Conservation (phyloP, 202 grass and related monocot species). For the Carex sylvatica region DNA sequence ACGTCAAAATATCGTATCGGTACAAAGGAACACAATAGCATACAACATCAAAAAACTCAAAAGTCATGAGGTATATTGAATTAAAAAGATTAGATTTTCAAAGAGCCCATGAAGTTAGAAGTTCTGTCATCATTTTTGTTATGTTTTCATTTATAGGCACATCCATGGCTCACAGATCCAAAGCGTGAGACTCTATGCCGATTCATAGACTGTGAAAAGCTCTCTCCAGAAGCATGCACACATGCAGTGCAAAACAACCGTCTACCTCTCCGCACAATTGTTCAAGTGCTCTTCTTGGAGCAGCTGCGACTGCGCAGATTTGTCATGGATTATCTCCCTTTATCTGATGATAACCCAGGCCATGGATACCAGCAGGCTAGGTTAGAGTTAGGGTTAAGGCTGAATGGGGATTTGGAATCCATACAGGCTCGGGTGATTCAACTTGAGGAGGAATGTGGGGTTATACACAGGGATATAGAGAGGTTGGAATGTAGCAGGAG, state of each 20-base stretch:
- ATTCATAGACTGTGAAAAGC: slow-evolving; percentile 89
- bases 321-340: slow-evolving; percentile 64
- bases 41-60: neutral
- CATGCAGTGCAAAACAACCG: slow-evolving; percentile 78
- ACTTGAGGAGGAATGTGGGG: slow-evolving; percentile 78
- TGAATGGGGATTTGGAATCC: slow-evolving; percentile 48
- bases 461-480: slow-evolving; percentile 60
- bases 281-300: slow-evolving; percentile 91
- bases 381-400: slow-evolving; percentile 39
- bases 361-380: slow-evolving; percentile 28
- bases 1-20: neutral
- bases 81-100: neutral
- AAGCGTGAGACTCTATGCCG: slow-evolving; percentile 69
- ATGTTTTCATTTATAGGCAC: slow-evolving; percentile 37
- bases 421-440: slow-evolving; percentile 51
- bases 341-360: slow-evolving; percentile 50
- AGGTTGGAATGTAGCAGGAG: slow-evolving; percentile 42
- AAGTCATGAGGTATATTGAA: slow-evolving; percentile 9
- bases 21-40: neutral
- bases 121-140: neutral
- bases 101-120: neutral
- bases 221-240: slow-evolving; percentile 81
- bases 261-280: slow-evolving; percentile 58
- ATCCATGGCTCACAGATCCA: slow-evolving; percentile 52
- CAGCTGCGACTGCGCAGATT: slow-evolving; percentile 76